A percentile compares a stretch with the other conserved stretches of the same genome.
phyloP scores from a whole-genome alignment of 805 yeast species.

The Kodamaea kakaduensis region DNA sequence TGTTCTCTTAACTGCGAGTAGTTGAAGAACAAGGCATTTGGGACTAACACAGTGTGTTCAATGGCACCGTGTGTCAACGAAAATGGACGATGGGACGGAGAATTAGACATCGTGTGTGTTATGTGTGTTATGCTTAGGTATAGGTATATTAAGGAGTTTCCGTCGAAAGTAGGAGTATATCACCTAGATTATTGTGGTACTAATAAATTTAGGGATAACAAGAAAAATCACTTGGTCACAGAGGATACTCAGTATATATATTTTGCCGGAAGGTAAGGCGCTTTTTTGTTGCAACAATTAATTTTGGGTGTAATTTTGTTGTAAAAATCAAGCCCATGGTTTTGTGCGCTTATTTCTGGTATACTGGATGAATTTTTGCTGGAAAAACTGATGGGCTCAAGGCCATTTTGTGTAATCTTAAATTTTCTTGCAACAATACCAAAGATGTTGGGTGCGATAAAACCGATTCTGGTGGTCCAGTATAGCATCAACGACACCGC shows the following conservation, averaged over 20 bases:
- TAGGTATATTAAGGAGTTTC: slow-evolving; percentile 1
- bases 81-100: slow-evolving; percentile 59
- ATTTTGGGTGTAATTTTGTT: slow-evolving; percentile 4
- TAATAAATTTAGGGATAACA: slow-evolving; percentile 5
- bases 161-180: neutral
- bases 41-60: slow-evolving; percentile 85
- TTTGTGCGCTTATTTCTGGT: slow-evolving; percentile 1
- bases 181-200: slow-evolving; percentile 6
- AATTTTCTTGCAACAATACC: neutral
- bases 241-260: slow-evolving; percentile 2
- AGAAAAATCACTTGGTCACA: slow-evolving; percentile 1
- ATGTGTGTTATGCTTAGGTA: neutral
- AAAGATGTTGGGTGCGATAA: slow-evolving; percentile 4
- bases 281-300: slow-evolving; percentile 2
- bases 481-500: no score
- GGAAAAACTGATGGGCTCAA: slow-evolving; percentile 4
- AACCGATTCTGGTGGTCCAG: no score
- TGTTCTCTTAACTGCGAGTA: slow-evolving; percentile 87
- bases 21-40: slow-evolving; percentile 71
- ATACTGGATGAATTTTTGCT: neutral
- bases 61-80: slow-evolving; percentile 79
- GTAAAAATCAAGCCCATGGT: neutral
- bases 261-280: slow-evolving; percentile 4
- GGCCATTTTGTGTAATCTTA: neutral
- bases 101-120: slow-evolving; percentile 10